A percentile compares a stretch with the other conserved stretches of the same genome.
These are phyloP conservation scores for Arachis monticola DNA, from an alignment of 331 rosid genomes.

Conservation along the genomic window DNA sequence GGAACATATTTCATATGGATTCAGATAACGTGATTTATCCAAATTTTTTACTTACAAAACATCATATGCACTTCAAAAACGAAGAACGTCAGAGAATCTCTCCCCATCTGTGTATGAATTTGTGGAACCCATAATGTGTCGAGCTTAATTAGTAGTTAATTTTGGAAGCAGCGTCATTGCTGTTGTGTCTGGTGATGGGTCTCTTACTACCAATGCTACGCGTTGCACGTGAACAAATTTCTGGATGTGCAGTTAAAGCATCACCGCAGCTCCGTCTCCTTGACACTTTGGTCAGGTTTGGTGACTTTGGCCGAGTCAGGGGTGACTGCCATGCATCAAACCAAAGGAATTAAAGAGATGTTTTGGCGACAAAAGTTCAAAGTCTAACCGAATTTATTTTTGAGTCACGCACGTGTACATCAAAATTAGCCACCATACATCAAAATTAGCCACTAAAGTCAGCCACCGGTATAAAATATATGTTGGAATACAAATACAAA, in stretches of 20 bases:
- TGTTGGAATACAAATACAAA: too few species aligned
- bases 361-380: background rate
- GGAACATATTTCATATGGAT: slow-evolving; percentile 37
- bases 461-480: too few species aligned
- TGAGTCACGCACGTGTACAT: too few species aligned
- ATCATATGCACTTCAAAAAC: slow-evolving; percentile 64
- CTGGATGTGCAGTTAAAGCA: slow-evolving; percentile 40
- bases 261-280: slow-evolving; percentile 95
- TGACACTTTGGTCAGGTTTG: slow-evolving; percentile 67
- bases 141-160: too few species aligned
- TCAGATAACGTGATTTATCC: slow-evolving; percentile 52
- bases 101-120: too few species aligned
- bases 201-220: slow-evolving; percentile 55
- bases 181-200: slow-evolving; percentile 44
- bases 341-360: slow-evolving; percentile 11
- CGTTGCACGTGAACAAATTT: slow-evolving; percentile 56
- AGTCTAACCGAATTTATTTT: too few species aligned
- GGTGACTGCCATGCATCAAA: slow-evolving; percentile 65
- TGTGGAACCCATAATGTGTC: too few species aligned
- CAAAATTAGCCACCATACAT: too few species aligned
- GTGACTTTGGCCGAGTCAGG: slow-evolving; percentile 88
- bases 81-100: too few species aligned
- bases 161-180: slow-evolving; percentile 36
- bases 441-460: too few species aligned
- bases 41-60: slow-evolving; percentile 66